A percentile compares a stretch with the other conserved stretches of the same genome.
phyloP scores from a whole-genome alignment of 1,284 basidiomycete species.

The Taiwanofungus camphoratus region DNA sequence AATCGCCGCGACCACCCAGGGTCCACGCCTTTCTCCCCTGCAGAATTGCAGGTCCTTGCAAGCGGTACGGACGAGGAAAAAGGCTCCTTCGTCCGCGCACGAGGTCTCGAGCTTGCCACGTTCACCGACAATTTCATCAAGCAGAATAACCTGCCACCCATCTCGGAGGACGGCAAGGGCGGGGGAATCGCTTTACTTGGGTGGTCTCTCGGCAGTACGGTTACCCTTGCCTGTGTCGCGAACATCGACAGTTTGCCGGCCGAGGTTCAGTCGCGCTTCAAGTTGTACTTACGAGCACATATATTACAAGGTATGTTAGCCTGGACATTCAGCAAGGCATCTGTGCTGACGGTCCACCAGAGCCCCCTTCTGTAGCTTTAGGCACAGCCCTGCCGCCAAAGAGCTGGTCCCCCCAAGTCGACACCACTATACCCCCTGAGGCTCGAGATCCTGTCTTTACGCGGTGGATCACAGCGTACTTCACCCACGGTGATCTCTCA shows the following conservation, averaged over 20 bases:
- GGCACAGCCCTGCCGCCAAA: not conserved
- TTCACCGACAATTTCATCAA: slow-evolving; percentile 6
- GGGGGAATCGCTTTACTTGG: slow-evolving; percentile 7
- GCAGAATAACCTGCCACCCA: slow-evolving; percentile 1
- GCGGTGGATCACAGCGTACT: slow-evolving; percentile 4
- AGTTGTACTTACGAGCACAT: not conserved
- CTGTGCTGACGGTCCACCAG: not conserved
- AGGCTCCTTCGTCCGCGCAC: not conserved
- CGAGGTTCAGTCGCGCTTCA: not conserved
- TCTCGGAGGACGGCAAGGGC: not conserved
- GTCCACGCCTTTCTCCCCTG: slow-evolving; percentile 3
- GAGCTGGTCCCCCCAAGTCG: not conserved
- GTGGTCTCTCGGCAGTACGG: slow-evolving; percentile 6
- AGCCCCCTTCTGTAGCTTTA: not conserved
- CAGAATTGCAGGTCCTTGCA: not conserved
- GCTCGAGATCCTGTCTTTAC: not conserved
- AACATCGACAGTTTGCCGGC: slow-evolving; percentile 3
- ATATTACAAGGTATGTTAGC: slow-evolving; percentile 1
- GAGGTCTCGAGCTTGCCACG: slow-evolving; percentile 5
- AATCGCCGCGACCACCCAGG: slow-evolving; percentile 9
- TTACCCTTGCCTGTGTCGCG: slow-evolving; percentile 2
- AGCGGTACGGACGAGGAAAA: slow-evolving; percentile 1
- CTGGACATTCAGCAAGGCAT: not conserved
- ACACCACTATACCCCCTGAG: not conserved
- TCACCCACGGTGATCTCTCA: slow-evolving; percentile 1